A percentile compares a stretch with the other conserved stretches of the same genome.
These are phyloP conservation scores for Tuber aestivum DNA, from an alignment of 495 filamentous ascomycete genomes.

Conservation along the genomic window DNA sequence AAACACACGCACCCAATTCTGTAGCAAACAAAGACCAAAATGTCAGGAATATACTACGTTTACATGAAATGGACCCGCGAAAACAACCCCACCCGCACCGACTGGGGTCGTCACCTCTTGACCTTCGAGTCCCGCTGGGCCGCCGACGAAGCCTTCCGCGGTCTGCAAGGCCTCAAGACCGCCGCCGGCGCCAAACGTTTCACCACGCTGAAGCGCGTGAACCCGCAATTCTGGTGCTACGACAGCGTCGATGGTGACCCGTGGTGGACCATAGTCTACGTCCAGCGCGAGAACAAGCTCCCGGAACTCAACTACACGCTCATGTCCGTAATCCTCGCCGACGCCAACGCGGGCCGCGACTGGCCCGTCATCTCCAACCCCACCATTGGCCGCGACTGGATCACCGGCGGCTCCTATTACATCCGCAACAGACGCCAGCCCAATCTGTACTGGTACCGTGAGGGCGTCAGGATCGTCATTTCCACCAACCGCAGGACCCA, in stretches of 20 bases:
- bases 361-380: slow-evolving; percentile 14
- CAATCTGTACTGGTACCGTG: slow-evolving; percentile 16
- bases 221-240: slow-evolving; percentile 25
- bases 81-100: not conserved
- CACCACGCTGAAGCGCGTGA: slow-evolving; percentile 5
- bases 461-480: not conserved
- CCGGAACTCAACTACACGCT: slow-evolving; percentile 3
- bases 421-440: slow-evolving; percentile 28
- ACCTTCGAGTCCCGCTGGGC: slow-evolving; percentile 15
- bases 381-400: slow-evolving; percentile 9
- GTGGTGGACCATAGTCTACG: not conserved
- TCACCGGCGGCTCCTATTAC: slow-evolving; percentile 11
- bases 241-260: slow-evolving; percentile 3
- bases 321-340: slow-evolving; percentile 6
- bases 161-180: not conserved
- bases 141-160: slow-evolving; percentile 26
- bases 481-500: slow-evolving; percentile 15
- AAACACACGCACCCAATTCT: not conserved
- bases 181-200: not conserved
- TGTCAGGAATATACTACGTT: slow-evolving; percentile 16
- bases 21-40: not conserved
- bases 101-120: slow-evolving; percentile 8
- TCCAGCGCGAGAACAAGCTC: slow-evolving; percentile 4
- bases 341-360: not conserved
- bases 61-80: slow-evolving; percentile 12